Conservation (phyloP, 352 stramenopile species). For the Phytophthora melonis region DNA sequence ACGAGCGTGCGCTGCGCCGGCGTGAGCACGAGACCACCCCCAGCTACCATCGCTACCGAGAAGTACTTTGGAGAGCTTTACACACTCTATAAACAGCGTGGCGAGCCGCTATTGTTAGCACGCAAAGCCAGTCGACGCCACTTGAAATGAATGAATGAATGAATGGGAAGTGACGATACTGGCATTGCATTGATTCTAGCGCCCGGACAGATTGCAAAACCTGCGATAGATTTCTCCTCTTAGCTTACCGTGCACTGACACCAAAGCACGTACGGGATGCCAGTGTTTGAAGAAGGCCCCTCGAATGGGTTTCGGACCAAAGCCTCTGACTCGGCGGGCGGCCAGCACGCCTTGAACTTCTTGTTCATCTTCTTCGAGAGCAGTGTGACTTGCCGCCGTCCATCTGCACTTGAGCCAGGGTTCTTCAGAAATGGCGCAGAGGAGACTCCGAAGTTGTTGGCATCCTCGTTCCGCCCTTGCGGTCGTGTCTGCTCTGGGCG, state of each 20-base stretch:
- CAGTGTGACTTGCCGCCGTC: conserved; percentile 41
- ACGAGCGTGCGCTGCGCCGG: conserved; percentile 60
- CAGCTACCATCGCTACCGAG: conserved; percentile 20
- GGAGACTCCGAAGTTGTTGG: conserved; percentile 29
- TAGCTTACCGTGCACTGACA: conserved; percentile 69
- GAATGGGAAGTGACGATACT: not conserved
- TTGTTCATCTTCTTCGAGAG: conserved; percentile 59
- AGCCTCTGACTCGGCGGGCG: conserved; percentile 29
- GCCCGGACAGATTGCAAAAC: not conserved
- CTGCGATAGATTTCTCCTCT: conserved; percentile 11
- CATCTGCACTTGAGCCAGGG: conserved; percentile 1
- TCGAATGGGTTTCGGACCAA: conserved; percentile 53
- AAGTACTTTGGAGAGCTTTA: too few relatives aligned
- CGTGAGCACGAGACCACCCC: conserved; percentile 47
- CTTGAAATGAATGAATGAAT: not conserved
- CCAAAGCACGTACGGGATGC: conserved; percentile 57
- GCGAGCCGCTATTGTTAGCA: conserved; percentile 20
- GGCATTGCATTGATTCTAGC: not conserved
- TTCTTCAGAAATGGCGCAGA: conserved; percentile 41
- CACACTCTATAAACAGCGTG: conserved; percentile 29
- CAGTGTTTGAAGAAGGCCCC: conserved; percentile 15
- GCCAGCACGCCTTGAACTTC: conserved; percentile 56
- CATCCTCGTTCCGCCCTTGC: not conserved
- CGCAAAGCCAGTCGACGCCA: too few relatives aligned
- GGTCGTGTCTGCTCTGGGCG: conserved; percentile 6